Percentiles rank a stretch among this genome's conserved stretches.
phyloP scores from a whole-genome alignment of 441 rosid genomes.

The Syzygium malaccense region DNA sequence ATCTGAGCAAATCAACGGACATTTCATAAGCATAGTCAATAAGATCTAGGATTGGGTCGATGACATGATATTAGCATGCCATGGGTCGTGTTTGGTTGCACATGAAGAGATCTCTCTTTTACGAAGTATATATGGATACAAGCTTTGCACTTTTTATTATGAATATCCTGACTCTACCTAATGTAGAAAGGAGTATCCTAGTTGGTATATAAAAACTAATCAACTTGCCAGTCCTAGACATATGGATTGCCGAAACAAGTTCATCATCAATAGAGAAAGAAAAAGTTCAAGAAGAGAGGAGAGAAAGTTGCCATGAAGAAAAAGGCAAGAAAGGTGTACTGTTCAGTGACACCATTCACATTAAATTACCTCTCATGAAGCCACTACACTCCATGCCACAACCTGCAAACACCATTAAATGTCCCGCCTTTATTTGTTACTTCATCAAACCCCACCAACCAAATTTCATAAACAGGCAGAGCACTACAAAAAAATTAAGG shows the following conservation, averaged over 20 bases:
- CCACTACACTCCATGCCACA: conserved; percentile 95
- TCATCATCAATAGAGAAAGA: not conserved
- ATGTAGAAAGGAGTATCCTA: no score
- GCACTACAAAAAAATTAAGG: no score
- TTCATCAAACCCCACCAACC: conserved; percentile 1
- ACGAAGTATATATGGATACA: no score
- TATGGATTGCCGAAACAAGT: not conserved
- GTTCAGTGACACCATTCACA: not conserved
- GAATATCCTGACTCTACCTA: no score
- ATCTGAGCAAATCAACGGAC: no score
- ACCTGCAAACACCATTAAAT: conserved; percentile 43
- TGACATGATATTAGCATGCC: no score
- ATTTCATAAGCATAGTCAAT: no score
- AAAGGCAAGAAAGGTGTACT: not conserved
- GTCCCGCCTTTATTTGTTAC: not conserved
- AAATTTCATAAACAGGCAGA: not conserved
- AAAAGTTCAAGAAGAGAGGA: not conserved
- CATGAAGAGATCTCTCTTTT: no score
- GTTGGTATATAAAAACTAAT: no score
- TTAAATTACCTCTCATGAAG: conserved; percentile 88
- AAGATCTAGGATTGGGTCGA: no score
- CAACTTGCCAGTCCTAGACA: not conserved
- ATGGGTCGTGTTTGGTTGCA: no score
- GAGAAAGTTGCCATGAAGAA: not conserved
- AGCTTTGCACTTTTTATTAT: no score